A percentile compares a stretch with the other conserved stretches of the same genome.
These are phyloP conservation scores for Cyanodermella asteris DNA, from an alignment of 2,329 filamentous ascomycete genomes.

Conservation along the genomic window DNA sequence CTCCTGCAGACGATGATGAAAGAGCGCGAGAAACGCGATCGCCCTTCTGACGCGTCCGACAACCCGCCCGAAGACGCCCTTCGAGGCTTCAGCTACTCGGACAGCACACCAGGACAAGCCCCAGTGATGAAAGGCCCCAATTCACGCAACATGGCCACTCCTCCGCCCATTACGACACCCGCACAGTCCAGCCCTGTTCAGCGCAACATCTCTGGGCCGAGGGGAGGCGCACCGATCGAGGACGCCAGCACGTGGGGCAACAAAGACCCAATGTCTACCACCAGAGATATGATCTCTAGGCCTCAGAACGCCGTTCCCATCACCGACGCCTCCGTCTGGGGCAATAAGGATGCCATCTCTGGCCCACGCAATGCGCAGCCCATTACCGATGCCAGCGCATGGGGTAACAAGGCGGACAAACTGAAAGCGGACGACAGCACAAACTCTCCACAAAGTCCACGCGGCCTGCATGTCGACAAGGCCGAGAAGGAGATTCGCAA, in stretches of 20 bases:
- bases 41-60: too few relatives aligned
- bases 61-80: too few relatives aligned
- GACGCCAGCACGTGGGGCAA: conserved; percentile 75
- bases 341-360: conserved; percentile 35
- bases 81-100: conserved; percentile 16
- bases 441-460: too few relatives aligned
- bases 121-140: conserved; percentile 13
- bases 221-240: conserved; percentile 64
- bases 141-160: conserved; percentile 13
- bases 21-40: too few relatives aligned
- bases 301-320: conserved; percentile 37
- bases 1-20: conserved; percentile 13
- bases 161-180: conserved; percentile 12
- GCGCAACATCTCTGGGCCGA: conserved; percentile 81
- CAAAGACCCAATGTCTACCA: conserved; percentile 28
- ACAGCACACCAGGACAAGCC: conserved; percentile 14
- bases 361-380: conserved; percentile 35
- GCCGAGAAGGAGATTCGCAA: conserved; percentile 61
- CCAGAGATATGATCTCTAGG: conserved; percentile 27
- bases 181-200: conserved; percentile 19
- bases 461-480: too few relatives aligned
- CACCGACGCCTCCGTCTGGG: conserved; percentile 64
- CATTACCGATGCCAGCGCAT: conserved; percentile 62
- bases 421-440: too few relatives aligned
- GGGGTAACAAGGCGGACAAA: conserved; percentile 79